Percentiles rank a stretch among this genome's conserved stretches.
Conservation (phyloP, 164 flowering plant species). For the Stephania japonica region DNA sequence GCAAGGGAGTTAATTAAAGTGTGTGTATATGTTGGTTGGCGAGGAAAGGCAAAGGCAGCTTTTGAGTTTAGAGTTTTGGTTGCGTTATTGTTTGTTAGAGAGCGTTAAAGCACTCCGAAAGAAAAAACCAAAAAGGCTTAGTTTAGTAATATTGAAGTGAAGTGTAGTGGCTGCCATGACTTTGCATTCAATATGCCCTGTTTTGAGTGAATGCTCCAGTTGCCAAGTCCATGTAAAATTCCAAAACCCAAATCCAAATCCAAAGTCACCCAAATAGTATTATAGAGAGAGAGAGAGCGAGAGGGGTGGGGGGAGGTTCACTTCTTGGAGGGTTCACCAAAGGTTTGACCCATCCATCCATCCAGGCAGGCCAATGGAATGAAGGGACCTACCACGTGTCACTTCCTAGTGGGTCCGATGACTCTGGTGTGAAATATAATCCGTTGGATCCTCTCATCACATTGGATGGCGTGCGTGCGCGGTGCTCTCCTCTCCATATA, state of each 20-base stretch:
- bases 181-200: no score
- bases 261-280: neutral
- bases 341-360: slow-evolving; percentile 18
- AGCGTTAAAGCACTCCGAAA: no score
- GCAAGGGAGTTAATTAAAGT: neutral
- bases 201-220: no score
- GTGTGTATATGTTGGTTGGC: neutral
- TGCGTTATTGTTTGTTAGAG: neutral
- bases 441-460: slow-evolving; percentile 6
- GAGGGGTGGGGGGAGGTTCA: neutral
- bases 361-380: neutral
- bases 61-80: neutral
- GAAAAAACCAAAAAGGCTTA: no score
- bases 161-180: no score
- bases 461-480: neutral
- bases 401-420: neutral
- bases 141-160: no score
- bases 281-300: neutral
- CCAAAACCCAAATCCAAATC: neutral
- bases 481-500: no score
- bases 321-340: slow-evolving; percentile 8
- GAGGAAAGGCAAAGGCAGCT: neutral
- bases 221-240: neutral
- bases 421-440: neutral
- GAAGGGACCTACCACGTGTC: slow-evolving; percentile 16